Evolutionary conservation across 2,329 filamentous ascomycete genomes (phyloP).

Genomic region (Colletotrichum coccodes): DNA sequence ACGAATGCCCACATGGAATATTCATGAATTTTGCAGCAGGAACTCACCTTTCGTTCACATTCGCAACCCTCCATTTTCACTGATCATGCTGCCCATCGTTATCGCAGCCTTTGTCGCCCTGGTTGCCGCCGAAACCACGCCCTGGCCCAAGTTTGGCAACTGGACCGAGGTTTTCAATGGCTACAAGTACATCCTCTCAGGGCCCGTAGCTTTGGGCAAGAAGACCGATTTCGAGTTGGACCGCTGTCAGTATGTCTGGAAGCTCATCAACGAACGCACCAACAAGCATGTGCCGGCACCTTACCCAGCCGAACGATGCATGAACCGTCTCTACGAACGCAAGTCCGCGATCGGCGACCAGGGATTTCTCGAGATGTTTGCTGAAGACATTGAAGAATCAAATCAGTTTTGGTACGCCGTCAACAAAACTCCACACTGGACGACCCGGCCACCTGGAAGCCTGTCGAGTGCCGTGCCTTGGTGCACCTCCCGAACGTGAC

Average conservation of each 20-base stretch:
- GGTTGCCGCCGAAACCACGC: not conserved
- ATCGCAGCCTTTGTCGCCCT: not conserved
- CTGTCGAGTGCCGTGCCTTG: constrained; percentile 35
- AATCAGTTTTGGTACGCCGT: constrained; percentile 38
- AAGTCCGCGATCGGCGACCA: constrained; percentile 37
- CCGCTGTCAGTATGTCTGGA: constrained; percentile 29
- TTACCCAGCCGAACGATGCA: not conserved
- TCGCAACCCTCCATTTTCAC: too few relatives aligned
- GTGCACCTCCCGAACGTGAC: constrained; percentile 40
- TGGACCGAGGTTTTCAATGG: constrained; percentile 17
- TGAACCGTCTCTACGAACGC: constrained; percentile 32
- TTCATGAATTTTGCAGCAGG: not conserved
- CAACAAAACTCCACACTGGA: constrained; percentile 32
- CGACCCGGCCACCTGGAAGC: constrained; percentile 34
- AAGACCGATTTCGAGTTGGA: constrained; percentile 30
- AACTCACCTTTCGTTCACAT: not conserved
- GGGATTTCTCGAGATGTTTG: constrained; percentile 37
- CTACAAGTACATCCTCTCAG: constrained; percentile 24
- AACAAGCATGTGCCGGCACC: not conserved
- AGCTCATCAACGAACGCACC: not conserved
- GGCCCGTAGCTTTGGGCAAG: constrained; percentile 19
- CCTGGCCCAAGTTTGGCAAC: constrained; percentile 23
- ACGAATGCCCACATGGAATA: not conserved
- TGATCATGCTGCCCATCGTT: not conserved
- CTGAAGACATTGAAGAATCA: constrained; percentile 36